These are phyloP conservation scores for Nakaseomyces nivariensis DNA, from an alignment of 1,139 yeast species.

Conservation along the genomic window DNA sequence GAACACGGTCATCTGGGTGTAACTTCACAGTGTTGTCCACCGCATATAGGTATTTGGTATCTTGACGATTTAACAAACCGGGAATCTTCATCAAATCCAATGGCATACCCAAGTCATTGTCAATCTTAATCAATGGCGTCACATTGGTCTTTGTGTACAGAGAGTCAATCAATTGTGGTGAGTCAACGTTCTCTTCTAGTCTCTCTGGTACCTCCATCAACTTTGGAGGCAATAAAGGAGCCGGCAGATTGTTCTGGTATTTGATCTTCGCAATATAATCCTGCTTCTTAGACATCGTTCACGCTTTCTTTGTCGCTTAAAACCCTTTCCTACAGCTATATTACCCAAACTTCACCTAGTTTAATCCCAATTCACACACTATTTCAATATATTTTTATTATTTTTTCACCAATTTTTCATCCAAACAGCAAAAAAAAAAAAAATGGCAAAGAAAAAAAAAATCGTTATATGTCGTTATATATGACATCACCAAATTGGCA, in stretches of 20 bases:
- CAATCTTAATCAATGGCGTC: conserved; percentile 49
- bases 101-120: conserved; percentile 74
- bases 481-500: not conserved
- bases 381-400: too few relatives aligned
- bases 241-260: conserved; percentile 80
- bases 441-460: not conserved
- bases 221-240: conserved; percentile 90
- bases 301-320: not conserved
- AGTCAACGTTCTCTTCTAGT: conserved; percentile 39
- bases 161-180: conserved; percentile 60
- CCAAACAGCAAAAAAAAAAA: too few relatives aligned
- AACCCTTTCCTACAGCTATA: too few relatives aligned
- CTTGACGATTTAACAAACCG: conserved; percentile 58
- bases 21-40: conserved; percentile 36
- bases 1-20: conserved; percentile 66
- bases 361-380: too few relatives aligned
- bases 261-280: conserved; percentile 83
- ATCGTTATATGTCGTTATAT: not conserved
- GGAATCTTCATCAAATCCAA: conserved; percentile 61
- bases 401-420: too few relatives aligned
- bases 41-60: conserved; percentile 38
- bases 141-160: conserved; percentile 72
- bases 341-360: not conserved
- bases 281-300: conserved; percentile 45
- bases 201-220: conserved; percentile 47